A percentile compares a stretch with the other conserved stretches of the same genome.
phyloP scores from a whole-genome alignment of 495 filamentous ascomycete genomes.

The Xeromyces bisporus region DNA sequence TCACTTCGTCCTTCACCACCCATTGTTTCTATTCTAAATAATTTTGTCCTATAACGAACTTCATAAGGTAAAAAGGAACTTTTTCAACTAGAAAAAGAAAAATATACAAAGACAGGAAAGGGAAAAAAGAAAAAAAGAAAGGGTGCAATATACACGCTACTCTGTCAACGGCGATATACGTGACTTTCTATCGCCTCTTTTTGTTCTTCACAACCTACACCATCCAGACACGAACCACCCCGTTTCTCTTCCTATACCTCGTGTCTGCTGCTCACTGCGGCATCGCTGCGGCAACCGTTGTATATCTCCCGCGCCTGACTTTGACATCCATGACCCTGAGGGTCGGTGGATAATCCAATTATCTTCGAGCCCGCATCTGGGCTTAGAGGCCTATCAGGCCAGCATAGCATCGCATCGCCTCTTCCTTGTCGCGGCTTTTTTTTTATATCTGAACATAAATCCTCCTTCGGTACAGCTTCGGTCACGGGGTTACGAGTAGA shows the following conservation, averaged over 20 bases:
- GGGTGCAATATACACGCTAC: too few species aligned
- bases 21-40: not conserved
- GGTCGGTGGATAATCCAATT: not conserved
- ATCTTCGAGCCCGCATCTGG: not conserved
- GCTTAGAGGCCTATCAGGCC: not conserved
- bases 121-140: too few species aligned
- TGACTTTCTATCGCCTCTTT: too few species aligned
- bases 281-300: not conserved
- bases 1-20: constrained; percentile 1
- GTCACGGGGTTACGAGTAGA: too few species aligned
- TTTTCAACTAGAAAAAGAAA: not conserved
- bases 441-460: too few species aligned
- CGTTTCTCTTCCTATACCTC: constrained; percentile 1
- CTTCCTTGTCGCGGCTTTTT: too few species aligned
- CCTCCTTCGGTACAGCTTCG: too few species aligned
- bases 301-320: not conserved
- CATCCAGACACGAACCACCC: not conserved
- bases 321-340: not conserved
- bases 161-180: too few species aligned
- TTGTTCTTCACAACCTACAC: too few species aligned
- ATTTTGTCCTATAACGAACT: too few species aligned
- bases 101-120: not conserved
- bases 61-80: too few species aligned
- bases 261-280: not conserved
- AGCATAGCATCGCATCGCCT: too few species aligned